Base-by-base conservation (phyloP, 2,329 filamentous ascomycete species). In the Fusarium concolor region DNA sequence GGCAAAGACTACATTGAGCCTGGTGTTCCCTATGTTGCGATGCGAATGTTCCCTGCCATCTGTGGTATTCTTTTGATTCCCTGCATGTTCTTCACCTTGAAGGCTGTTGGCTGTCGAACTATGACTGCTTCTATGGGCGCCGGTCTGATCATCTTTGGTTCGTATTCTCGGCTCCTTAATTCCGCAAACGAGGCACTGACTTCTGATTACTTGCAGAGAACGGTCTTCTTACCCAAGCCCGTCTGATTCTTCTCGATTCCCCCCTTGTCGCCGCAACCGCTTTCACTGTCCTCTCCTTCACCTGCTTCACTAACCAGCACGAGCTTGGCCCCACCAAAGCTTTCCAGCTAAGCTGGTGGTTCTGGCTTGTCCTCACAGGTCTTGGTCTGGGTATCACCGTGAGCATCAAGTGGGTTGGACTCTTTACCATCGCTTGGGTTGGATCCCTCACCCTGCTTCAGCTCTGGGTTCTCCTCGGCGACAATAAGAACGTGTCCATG, bases 351-450 rank as follows among this genome's bases (percentile, higher is more conserved):
- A 90, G 89, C 75, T 99, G 96, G 96, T 99, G 96, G 96, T 97
- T 98, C 83, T 99, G 96, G 95, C 87, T 99, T 55, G 86, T 87
- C 58, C 89, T 93, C 77, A 96, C 92, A 43, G 96, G 96, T 73
- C 82, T 99, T 42, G 92, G 91, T 37, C 85, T 99, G 50, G 96
- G 96, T 66, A 90, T 95, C 50, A 98, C 96, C 10, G 88, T 90
- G 65, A 98, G 95, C 82, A 94, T 98, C 76, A 99, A 99, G 84
- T 99, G 96, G 96, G 96, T 99, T 76, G 96, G 96, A 50, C 86
- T 99, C 52, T 98, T 99, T 84, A 99, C 96, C 67, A 97, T 97
- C 79, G 96, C 95, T 47, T 99, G 96, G 96, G 93, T 99, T 71
- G 96, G 96, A 66, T 89, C 86, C 79, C 87, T 99, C 81, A 99